Conservation (phyloP, 1,139 yeast genomes). For the Hyphopichia fennica region DNA sequence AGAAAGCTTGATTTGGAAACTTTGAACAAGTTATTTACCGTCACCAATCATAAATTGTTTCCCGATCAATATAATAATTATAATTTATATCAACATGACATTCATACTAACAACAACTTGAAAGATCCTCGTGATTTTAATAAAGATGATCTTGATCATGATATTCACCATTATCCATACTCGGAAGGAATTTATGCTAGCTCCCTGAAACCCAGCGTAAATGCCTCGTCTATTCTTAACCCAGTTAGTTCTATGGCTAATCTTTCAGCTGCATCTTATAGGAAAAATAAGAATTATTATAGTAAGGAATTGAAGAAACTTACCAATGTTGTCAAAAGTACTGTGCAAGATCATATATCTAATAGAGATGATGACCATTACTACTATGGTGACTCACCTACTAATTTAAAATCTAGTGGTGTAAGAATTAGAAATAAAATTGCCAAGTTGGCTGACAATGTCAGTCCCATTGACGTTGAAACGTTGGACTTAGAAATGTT, state of each 20-base stretch:
- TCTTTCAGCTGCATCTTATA: conserved; percentile 14
- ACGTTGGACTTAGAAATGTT: conserved; percentile 41
- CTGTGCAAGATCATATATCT: conserved; percentile 63
- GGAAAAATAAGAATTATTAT: conserved; percentile 31
- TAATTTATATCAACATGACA: conserved; percentile 2
- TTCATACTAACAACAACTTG: background rate
- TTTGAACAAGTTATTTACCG: conserved; percentile 55
- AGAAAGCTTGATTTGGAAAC: conserved; percentile 65
- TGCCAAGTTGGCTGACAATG: conserved; percentile 37
- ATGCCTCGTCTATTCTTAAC: background rate
- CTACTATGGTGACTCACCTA: conserved; percentile 11
- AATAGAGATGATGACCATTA: conserved; percentile 30
- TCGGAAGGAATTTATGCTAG: background rate
- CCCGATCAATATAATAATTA: conserved; percentile 19
- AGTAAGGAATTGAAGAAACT: conserved; percentile 58
- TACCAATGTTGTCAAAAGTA: conserved; percentile 66
- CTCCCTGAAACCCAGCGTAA: background rate
- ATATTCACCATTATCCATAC: conserved; percentile 5
- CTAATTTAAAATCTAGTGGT: conserved; percentile 19
- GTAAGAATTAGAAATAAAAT: conserved; percentile 35
- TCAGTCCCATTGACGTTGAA: conserved; percentile 44
- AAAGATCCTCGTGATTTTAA: background rate
- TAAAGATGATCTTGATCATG: conserved; percentile 2
- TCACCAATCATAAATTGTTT: conserved; percentile 51
- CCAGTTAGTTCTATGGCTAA: conserved; percentile 2